Evolutionary conservation across 495 filamentous ascomycete species (phyloP).

Genomic region (Aspergillus ostianus): DNA sequence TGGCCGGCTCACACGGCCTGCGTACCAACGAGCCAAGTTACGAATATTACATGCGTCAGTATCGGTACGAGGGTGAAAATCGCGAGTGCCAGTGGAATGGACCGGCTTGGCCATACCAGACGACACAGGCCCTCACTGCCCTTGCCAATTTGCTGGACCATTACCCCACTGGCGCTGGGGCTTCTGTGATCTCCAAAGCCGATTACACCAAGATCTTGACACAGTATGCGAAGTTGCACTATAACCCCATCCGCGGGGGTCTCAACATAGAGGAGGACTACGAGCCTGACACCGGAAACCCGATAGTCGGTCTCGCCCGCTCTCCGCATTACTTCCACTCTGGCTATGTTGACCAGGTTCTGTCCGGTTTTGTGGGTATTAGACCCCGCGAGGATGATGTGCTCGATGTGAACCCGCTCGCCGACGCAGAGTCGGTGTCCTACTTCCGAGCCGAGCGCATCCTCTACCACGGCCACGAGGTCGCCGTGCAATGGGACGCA

Average conservation of each 20-base stretch:
- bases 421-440: slow-evolving; percentile 10
- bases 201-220: slow-evolving; percentile 27
- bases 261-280: slow-evolving; percentile 33
- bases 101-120: slow-evolving; percentile 33
- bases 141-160: slow-evolving; percentile 33
- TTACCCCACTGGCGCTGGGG: slow-evolving; percentile 21
- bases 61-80: slow-evolving; percentile 25
- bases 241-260: slow-evolving; percentile 24
- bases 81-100: slow-evolving; percentile 35
- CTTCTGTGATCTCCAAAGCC: slow-evolving; percentile 12
- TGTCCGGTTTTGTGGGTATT: slow-evolving; percentile 29
- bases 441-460: slow-evolving; percentile 32
- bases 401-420: slow-evolving; percentile 30
- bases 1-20: slow-evolving; percentile 26
- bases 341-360: slow-evolving; percentile 27
- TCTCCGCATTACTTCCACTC: slow-evolving; percentile 36
- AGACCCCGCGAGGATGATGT: slow-evolving; percentile 26
- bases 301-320: slow-evolving; percentile 23
- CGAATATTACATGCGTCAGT: slow-evolving; percentile 31
- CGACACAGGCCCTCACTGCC: slow-evolving; percentile 25
- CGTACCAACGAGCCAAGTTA: slow-evolving; percentile 32
- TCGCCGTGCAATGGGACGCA: slow-evolving; percentile 30
- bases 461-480: slow-evolving; percentile 31
- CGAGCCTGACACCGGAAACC: slow-evolving; percentile 23
- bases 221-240: slow-evolving; percentile 30